These are phyloP conservation scores for Dothideomycetidae sp. DNA, from an alignment of 2,329 filamentous ascomycete species.

Conservation along the genomic window DNA sequence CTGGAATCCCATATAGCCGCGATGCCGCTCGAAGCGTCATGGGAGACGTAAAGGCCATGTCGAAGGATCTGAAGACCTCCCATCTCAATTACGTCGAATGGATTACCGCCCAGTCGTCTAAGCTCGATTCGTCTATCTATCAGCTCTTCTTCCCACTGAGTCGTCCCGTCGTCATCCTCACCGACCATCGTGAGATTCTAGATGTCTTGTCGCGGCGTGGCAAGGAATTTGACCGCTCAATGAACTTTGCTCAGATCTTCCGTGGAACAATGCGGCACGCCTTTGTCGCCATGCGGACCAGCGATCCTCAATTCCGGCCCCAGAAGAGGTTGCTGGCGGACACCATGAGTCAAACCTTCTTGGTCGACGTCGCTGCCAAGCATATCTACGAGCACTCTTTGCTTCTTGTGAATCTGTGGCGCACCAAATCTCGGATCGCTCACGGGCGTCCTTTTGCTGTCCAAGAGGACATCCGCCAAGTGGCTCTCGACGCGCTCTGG, in stretches of 20 bases:
- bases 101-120: slow-evolving; percentile 10
- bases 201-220: slow-evolving; percentile 31
- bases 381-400: slow-evolving; percentile 15
- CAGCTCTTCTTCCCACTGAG: slow-evolving; percentile 35
- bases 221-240: slow-evolving; percentile 32
- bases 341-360: slow-evolving; percentile 18
- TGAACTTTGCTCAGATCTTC: slow-evolving; percentile 21
- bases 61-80: no score
- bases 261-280: slow-evolving; percentile 13
- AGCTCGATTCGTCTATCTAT: slow-evolving; percentile 28
- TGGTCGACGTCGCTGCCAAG: slow-evolving; percentile 17
- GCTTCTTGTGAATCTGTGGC: slow-evolving; percentile 20
- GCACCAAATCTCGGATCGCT: slow-evolving; percentile 18
- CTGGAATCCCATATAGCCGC: no score
- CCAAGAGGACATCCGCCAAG: slow-evolving; percentile 23
- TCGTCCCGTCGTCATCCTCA: slow-evolving; percentile 31
- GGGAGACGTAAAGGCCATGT: no score
- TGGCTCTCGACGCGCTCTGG: slow-evolving; percentile 28
- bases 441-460: slow-evolving; percentile 22
- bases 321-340: slow-evolving; percentile 18
- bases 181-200: slow-evolving; percentile 30
- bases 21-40: no score
- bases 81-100: no score
- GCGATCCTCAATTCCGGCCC: slow-evolving; percentile 14
- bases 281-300: slow-evolving; percentile 16